These are phyloP conservation scores for Sclerotinia sclerotiorum DNA, from an alignment of 2,329 filamentous ascomycete species.

Conservation along the genomic window DNA sequence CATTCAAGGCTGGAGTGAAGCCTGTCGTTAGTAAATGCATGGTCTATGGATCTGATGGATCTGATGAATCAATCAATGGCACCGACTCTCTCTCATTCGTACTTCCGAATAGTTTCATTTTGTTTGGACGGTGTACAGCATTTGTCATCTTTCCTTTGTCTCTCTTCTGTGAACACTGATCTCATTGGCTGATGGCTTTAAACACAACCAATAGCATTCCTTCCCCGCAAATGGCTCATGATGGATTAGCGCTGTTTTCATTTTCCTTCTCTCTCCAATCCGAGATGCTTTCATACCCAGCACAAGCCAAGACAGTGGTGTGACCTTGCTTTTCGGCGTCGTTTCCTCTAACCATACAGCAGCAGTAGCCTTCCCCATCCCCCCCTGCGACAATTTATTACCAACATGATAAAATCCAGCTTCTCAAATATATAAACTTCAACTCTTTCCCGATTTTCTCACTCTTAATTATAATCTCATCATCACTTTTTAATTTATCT, in stretches of 20 bases:
- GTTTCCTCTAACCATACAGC: background rate
- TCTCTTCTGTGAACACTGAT: background rate
- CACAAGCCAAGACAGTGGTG: constrained; percentile 1
- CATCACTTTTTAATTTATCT: background rate
- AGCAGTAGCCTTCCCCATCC: background rate
- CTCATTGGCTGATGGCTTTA: background rate
- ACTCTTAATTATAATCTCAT: background rate
- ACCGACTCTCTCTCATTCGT: too few relatives aligned
- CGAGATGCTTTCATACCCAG: background rate
- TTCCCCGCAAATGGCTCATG: background rate
- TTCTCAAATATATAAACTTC: background rate
- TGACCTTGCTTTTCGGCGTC: constrained; percentile 4
- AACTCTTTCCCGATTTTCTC: background rate
- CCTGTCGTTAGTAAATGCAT: background rate
- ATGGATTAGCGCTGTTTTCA: background rate
- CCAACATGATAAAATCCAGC: background rate
- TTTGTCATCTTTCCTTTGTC: constrained; percentile 1
- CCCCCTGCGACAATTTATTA: constrained; percentile 1
- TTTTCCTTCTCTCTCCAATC: background rate
- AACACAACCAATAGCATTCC: background rate
- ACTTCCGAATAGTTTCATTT: too few relatives aligned
- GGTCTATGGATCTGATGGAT: background rate
- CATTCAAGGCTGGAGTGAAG: too few relatives aligned
- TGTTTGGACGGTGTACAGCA: background rate
- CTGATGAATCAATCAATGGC: too few relatives aligned